A percentile compares a stretch with the other conserved stretches of the same genome.
Evolutionary conservation across 352 stramenopile genomes (phyloP).

Genomic region (Phytophthora tubulina): DNA sequence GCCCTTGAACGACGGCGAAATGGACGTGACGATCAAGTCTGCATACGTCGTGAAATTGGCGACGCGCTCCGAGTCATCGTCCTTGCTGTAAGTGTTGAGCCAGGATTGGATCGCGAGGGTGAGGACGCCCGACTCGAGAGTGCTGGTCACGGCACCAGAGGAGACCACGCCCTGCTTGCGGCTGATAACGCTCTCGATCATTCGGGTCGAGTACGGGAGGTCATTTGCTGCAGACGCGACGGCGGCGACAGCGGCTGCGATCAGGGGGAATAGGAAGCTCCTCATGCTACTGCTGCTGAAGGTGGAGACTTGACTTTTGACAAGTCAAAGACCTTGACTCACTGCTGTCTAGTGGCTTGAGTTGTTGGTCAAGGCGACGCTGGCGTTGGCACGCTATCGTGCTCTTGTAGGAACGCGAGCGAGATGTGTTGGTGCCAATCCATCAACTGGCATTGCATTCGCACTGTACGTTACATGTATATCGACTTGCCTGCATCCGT

Average conservation of each 20-base stretch:
- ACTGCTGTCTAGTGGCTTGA: background rate
- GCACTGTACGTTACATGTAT: background rate
- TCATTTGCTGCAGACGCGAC: slow-evolving; percentile 19
- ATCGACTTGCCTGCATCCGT: background rate
- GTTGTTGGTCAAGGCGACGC: too few relatives aligned
- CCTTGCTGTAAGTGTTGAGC: slow-evolving; percentile 26
- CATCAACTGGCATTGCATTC: slow-evolving; percentile 10
- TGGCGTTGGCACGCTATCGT: slow-evolving; percentile 7
- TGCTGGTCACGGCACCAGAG: slow-evolving; percentile 38
- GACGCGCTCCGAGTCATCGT: slow-evolving; percentile 22
- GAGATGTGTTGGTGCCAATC: slow-evolving; percentile 39
- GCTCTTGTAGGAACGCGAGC: slow-evolving; percentile 27
- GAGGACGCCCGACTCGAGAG: slow-evolving; percentile 37
- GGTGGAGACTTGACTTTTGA: background rate
- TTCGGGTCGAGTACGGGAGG: slow-evolving; percentile 37
- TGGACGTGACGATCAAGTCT: slow-evolving; percentile 35
- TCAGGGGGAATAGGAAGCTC: slow-evolving; percentile 23
- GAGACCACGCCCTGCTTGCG: slow-evolving; percentile 44
- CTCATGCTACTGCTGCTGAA: slow-evolving; percentile 24
- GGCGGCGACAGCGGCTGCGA: slow-evolving; percentile 16
- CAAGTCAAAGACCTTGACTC: slow-evolving; percentile 2
- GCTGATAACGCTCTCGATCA: slow-evolving; percentile 44
- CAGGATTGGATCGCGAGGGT: slow-evolving; percentile 42
- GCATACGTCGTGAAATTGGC: slow-evolving; percentile 36
- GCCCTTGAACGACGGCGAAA: slow-evolving; percentile 29